A percentile compares a stretch with the other conserved stretches of the same genome.
phyloP scores from a whole-genome alignment of 2,329 filamentous ascomycete species.

The Sarocladium strictum region DNA sequence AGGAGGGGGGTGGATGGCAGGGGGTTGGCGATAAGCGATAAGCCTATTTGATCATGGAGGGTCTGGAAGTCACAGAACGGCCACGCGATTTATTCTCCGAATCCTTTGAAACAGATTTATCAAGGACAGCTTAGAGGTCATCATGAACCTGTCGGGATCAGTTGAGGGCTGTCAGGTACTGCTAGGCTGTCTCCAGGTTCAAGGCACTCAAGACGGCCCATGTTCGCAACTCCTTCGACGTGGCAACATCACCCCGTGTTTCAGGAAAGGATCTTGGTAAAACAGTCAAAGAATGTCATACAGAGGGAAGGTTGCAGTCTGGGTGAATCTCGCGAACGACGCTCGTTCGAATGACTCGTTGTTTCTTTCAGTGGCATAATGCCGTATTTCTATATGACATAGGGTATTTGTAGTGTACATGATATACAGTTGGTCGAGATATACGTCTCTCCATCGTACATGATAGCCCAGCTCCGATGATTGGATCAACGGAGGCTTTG shows the following conservation, averaged over 20 bases:
- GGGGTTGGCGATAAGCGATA: slow-evolving; percentile 2
- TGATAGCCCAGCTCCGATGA: background rate
- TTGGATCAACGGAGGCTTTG: background rate
- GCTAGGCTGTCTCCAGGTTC: no score
- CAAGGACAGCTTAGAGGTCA: no score
- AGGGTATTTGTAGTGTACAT: slow-evolving; percentile 8
- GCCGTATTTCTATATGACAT: background rate
- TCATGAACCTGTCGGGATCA: no score
- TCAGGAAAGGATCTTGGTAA: background rate
- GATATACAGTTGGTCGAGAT: background rate
- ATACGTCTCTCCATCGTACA: background rate
- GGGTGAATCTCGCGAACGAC: no score
- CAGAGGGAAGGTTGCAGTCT: no score
- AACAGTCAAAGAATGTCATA: no score
- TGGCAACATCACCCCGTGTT: background rate
- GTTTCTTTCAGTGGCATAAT: background rate
- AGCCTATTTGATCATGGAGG: no score
- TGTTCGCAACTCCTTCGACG: no score
- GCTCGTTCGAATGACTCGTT: background rate
- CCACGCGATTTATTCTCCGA: no score
- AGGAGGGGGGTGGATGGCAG: background rate
- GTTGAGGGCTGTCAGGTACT: no score
- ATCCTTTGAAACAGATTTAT: no score
- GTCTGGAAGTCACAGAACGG: no score
- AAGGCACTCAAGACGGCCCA: background rate